Conservation (phyloP, 176 grass and related monocot genomes). For the Juncus effusus region DNA sequence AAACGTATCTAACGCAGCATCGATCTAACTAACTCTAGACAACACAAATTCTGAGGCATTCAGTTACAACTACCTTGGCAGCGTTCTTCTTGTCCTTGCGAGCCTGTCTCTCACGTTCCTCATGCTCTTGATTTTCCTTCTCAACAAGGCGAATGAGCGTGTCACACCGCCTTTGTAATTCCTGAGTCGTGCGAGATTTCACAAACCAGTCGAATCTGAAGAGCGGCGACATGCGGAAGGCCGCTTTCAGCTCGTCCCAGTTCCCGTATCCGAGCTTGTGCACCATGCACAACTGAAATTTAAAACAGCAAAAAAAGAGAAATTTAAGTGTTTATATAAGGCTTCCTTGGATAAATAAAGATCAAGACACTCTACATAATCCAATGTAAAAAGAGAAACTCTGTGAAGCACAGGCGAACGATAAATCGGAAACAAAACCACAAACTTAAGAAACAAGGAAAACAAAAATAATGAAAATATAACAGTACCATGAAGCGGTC, state of each 20-base stretch:
- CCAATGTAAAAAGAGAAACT: too few relatives aligned
- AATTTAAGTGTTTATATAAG: neutral
- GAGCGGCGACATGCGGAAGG: slow-evolving; percentile 79
- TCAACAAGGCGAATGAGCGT: slow-evolving; percentile 91
- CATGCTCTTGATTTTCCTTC: slow-evolving; percentile 98
- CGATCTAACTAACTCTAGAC: too few relatives aligned
- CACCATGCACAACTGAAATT: slow-evolving; percentile 91
- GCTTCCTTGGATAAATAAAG: neutral
- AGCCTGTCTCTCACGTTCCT: slow-evolving; percentile 88
- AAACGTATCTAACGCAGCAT: too few relatives aligned
- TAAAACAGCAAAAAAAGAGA: slow-evolving; percentile 5
- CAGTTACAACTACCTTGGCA: slow-evolving; percentile 46
- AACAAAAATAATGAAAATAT: neutral
- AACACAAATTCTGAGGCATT: neutral
- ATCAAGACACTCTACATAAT: too few relatives aligned
- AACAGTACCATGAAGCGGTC: slow-evolving; percentile 93
- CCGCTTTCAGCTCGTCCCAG: slow-evolving; percentile 97
- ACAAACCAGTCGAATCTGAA: slow-evolving; percentile 99
- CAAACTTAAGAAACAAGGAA: neutral
- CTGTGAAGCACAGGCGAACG: slow-evolving; percentile 5
- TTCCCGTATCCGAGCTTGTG: slow-evolving; percentile 97
- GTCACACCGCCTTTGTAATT: slow-evolving; percentile 90
- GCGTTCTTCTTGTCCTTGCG: slow-evolving; percentile 78
- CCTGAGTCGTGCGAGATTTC: slow-evolving; percentile 88
- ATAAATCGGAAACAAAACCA: slow-evolving; percentile 22